Conservation (phyloP, 129 eudicot species). For the Tagetes patula region DNA sequence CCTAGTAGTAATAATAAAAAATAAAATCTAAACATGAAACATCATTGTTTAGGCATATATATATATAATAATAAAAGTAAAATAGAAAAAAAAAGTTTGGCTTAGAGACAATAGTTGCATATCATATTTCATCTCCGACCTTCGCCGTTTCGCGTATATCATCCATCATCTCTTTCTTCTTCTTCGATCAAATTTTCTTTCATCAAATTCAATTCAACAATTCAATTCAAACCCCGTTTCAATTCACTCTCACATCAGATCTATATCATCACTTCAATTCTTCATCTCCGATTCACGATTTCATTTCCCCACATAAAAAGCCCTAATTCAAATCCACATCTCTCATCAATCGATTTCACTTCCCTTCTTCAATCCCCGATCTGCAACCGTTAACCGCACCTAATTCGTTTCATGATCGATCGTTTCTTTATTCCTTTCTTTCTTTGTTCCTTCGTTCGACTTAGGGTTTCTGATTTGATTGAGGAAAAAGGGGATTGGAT, state of each 20-base stretch:
- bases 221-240: neutral
- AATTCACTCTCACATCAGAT: slow-evolving; percentile 12
- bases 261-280: slow-evolving; percentile 14
- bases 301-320: slow-evolving; percentile 26
- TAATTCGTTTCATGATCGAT: slow-evolving; percentile 19
- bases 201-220: neutral
- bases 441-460: neutral
- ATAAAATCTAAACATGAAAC: too few relatives aligned
- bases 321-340: slow-evolving; percentile 31
- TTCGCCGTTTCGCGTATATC: too few relatives aligned
- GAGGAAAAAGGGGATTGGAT: slow-evolving; percentile 28
- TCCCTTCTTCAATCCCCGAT: slow-evolving; percentile 25
- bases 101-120: too few relatives aligned
- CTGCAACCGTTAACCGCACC: slow-evolving; percentile 13
- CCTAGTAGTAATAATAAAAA: too few relatives aligned
- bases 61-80: too few relatives aligned
- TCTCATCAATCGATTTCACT: neutral
- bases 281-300: neutral
- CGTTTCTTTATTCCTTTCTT: neutral
- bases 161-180: neutral
- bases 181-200: slow-evolving; percentile 21
- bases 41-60: too few relatives aligned
- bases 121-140: too few relatives aligned
- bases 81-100: too few relatives aligned
- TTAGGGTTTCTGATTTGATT: slow-evolving; percentile 33